Conservation (phyloP, 1,139 yeast genomes). For the Yarrowia galli region DNA sequence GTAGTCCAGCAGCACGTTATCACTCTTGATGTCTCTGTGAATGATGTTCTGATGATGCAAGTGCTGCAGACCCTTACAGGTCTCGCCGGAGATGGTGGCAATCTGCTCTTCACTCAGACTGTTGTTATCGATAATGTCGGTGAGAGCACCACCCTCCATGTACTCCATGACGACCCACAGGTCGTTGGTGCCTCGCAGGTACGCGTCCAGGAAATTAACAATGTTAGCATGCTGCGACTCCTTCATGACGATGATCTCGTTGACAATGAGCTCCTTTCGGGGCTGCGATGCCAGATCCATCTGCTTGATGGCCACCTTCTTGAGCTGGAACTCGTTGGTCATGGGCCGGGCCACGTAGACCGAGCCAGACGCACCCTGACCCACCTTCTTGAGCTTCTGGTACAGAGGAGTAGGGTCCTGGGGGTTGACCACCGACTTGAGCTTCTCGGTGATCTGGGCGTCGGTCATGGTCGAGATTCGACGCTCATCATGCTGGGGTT, state of each 20-base stretch:
- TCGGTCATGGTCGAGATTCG: slow-evolving; percentile 79
- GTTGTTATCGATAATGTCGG: slow-evolving; percentile 85
- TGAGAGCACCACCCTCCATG: slow-evolving; percentile 89
- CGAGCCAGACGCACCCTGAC: slow-evolving; percentile 99
- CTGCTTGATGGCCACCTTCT: slow-evolving; percentile 82
- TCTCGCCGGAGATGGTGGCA: slow-evolving; percentile 87
- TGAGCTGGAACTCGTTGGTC: slow-evolving; percentile 44
- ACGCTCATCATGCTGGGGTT: slow-evolving; percentile 54
- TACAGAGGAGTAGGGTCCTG: slow-evolving; percentile 86
- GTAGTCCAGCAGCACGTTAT: slow-evolving; percentile 86
- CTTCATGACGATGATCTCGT: slow-evolving; percentile 93
- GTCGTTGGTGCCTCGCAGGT: slow-evolving; percentile 63
- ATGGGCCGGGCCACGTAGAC: slow-evolving; percentile 87
- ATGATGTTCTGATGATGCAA: slow-evolving; percentile 90
- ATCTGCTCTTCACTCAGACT: slow-evolving; percentile 87
- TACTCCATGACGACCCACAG: slow-evolving; percentile 96
- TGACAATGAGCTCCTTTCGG: slow-evolving; percentile 90
- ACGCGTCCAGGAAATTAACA: slow-evolving; percentile 90
- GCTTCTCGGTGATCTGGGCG: slow-evolving; percentile 81
- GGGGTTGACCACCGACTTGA: slow-evolving; percentile 81
- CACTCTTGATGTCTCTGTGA: slow-evolving; percentile 95
- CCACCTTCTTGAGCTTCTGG: slow-evolving; percentile 90
- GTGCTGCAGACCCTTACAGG: slow-evolving; percentile 89
- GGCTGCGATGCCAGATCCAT: slow-evolving; percentile 95
- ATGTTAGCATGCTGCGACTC: slow-evolving; percentile 89